Base-by-base conservation (phyloP, 345 rosid genomes). In the Anacardium occidentale region DNA sequence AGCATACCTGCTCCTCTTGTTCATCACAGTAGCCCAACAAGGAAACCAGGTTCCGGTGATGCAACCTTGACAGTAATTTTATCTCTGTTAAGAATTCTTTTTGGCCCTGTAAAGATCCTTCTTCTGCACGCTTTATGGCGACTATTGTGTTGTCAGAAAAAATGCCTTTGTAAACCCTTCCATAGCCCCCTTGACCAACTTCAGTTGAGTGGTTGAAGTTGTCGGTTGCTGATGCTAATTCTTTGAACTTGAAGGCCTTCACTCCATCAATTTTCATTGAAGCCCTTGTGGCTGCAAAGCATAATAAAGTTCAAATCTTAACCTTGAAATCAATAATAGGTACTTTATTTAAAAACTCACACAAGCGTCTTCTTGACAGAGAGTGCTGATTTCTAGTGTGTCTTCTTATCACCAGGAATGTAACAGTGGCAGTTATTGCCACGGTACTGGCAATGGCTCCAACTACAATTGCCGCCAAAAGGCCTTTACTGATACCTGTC, bases 141-240 rank as follows among this genome's bases (percentile, higher is more conserved):
- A 87, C 93, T 0, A 84, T 70, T 18, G 85, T 81, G 76, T 72
- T 79, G 75, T 88, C 90, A 32, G 79, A 78, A 66, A 94, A 78
- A 76, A 75, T 78, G 71, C 98, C 98, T 85, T 79, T 85, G 68
- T 90, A 91, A 57, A 94, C 98, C 80, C 84, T 91, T 66, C 98
- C 97, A 75, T 94, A 91, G 26, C 98, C 98, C 76, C 97, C 97
- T 59, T 76, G 90, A 59, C 98, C 97, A 75, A 94, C 90, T 86
- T 86, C 79, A 76, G 89, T 68, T 42, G 89, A 86, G 83, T 73
- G 78, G 75, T 82, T 83, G 56, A 94, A 94, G 61, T 86, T 80
- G 68, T 89, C 83, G 3, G 98, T 89, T 71, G 96, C 97, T 75
- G 73, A 25, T 73, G 80, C 90, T 89, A 90, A 59, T 85, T 94